phyloP scores from a whole-genome alignment of 768 basidiomycete species.

The Pleurotus platypus region DNA sequence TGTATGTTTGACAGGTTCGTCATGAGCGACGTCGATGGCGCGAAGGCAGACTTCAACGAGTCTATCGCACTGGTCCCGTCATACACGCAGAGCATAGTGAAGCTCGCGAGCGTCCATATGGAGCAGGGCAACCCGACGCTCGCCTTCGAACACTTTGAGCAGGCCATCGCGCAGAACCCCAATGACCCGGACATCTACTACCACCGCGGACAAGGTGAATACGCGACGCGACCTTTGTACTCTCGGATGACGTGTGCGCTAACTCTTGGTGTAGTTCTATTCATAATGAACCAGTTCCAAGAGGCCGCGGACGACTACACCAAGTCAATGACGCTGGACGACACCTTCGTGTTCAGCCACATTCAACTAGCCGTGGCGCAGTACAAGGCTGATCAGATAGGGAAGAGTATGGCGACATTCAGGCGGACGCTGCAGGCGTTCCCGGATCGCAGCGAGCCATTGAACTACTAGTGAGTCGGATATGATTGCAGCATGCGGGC shows the following conservation, averaged over 20 bases:
- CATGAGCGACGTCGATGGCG: slow-evolving; percentile 75
- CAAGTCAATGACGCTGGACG: slow-evolving; percentile 84
- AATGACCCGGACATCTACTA: slow-evolving; percentile 96
- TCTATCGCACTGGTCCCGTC: slow-evolving; percentile 63
- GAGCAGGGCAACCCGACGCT: slow-evolving; percentile 80
- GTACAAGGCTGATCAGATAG: slow-evolving; percentile 82
- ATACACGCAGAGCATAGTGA: slow-evolving; percentile 88
- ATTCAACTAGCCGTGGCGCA: slow-evolving; percentile 97
- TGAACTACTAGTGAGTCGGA: slow-evolving; percentile 85
- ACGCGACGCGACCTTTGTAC: neutral
- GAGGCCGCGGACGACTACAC: slow-evolving; percentile 89
- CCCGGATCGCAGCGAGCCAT: slow-evolving; percentile 83
- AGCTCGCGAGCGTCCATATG: slow-evolving; percentile 97
- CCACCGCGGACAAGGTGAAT: slow-evolving; percentile 91
- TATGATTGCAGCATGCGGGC: neutral
- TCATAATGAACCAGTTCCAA: slow-evolving; percentile 88
- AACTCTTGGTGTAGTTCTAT: slow-evolving; percentile 57
- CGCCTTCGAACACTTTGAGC: slow-evolving; percentile 89
- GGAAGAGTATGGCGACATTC: slow-evolving; percentile 89
- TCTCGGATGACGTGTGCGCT: neutral
- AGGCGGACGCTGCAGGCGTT: slow-evolving; percentile 79
- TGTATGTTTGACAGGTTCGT: slow-evolving; percentile 63
- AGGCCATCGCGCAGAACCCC: slow-evolving; percentile 78
- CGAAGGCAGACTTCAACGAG: slow-evolving; percentile 79
- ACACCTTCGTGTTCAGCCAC: slow-evolving; percentile 91